Base-by-base conservation (phyloP, 2,329 filamentous ascomycete species). In the Xylaria hypoxylon region DNA sequence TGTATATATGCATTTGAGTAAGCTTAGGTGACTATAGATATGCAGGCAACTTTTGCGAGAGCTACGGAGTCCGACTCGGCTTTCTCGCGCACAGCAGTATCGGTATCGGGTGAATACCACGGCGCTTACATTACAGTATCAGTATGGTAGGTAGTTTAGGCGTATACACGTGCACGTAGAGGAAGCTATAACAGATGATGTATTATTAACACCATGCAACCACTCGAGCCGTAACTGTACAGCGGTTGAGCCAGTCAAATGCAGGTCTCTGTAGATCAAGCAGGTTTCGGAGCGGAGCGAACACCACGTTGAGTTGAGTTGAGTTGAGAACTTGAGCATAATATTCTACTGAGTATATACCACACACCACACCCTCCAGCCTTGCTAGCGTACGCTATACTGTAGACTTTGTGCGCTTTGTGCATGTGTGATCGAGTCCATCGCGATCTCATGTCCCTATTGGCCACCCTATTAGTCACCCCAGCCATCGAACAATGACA, bases 231-330 rank as follows among this genome's bases (percentile, higher is more conserved):
- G 40, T 31, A 7, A 48, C 35, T 22, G 17, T 19, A 38, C 15
- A 42, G 15, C 40, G 28, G 52, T 60, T 28, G 38, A 44, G 24
- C 55, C 59, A 62, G 52, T 44, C 31, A 57, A 11, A 62, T 55
- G 50, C 42, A 26, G 53, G 58, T 51, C 26, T 19, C 59, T 52
- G 33, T 51, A 42, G 11, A 55, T 45, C 48, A 48, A 62, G 60
- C 63, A 65, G 51, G 38, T 62, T 68, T 47, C 44, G 51, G 63
- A 63, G 56, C 63, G 63, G 62, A 68, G 50, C 15, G 22, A 68
- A 63, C 11, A 44, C 55, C 58, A 56, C 53, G 53, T 58, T 55
- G 45, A 57, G 35, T 38, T 15, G 35, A 15, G 35, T 13, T 13
- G 3, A 38, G 10, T 38, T 13, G n/a, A n/a, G n/a, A n/a, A n/a